A percentile compares a stretch with the other conserved stretches of the same genome.
Evolutionary conservation across 116 monocot species (phyloP).

Genomic region (Zostera marina): DNA sequence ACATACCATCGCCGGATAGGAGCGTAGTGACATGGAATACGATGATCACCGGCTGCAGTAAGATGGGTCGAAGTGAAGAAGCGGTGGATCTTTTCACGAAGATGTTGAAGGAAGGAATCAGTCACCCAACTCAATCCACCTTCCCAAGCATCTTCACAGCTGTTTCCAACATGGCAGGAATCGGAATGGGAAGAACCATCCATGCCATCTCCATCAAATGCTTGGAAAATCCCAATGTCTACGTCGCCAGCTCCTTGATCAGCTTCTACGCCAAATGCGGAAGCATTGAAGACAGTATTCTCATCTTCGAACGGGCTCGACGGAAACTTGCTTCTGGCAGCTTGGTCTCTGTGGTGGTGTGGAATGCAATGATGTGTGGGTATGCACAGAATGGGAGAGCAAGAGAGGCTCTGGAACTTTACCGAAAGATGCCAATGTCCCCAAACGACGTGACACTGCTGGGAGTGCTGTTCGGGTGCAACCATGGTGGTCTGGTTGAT

Average conservation of each 20-base stretch:
- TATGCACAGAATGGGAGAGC: conserved; percentile 52
- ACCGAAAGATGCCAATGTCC: conserved; percentile 22
- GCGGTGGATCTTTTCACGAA: conserved; percentile 33
- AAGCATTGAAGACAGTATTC: conserved; percentile 36
- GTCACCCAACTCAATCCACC: conserved; percentile 24
- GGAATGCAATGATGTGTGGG: conserved; percentile 54
- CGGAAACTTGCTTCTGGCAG: conserved; percentile 1
- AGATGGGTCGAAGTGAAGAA: conserved; percentile 50
- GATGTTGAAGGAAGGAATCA: conserved; percentile 42
- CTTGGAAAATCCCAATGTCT: conserved; percentile 26
- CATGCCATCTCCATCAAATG: conserved; percentile 26
- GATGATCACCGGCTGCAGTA: conserved; percentile 43
- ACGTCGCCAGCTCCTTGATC: conserved; percentile 42
- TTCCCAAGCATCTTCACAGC: conserved; percentile 45
- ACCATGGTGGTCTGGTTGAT: conserved; percentile 41
- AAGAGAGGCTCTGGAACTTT: conserved; percentile 28
- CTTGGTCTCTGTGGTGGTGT: conserved; percentile 46
- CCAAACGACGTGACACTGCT: not conserved
- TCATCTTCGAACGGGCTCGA: conserved; percentile 20
- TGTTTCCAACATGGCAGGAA: conserved; percentile 37
- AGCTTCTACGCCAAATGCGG: conserved; percentile 66
- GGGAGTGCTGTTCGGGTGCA: conserved; percentile 36
- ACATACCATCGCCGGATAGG: conserved; percentile 37
- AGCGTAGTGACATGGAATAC: conserved; percentile 72
- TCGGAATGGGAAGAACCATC: conserved; percentile 51